Conservation (phyloP, 192 early-diverging fungal genomes). For the Coemansia sp. region DNA sequence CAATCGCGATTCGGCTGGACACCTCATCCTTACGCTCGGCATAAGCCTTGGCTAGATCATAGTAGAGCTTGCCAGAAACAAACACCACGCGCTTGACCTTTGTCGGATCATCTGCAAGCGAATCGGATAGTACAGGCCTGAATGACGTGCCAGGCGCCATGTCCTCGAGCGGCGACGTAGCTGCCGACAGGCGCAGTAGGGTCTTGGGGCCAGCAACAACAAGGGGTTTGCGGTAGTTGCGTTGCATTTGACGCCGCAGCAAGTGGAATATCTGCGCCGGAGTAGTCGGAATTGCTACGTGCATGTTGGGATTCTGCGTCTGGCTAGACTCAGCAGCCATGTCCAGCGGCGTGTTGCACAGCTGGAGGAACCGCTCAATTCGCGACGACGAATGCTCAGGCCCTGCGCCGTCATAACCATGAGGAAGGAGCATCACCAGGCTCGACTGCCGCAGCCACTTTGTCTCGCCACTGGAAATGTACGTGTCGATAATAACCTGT, state of each 20-base stretch:
- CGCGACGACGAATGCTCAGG: slow-evolving; percentile 92
- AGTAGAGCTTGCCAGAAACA: slow-evolving; percentile 91
- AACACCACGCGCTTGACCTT: slow-evolving; percentile 70
- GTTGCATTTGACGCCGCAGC: slow-evolving; percentile 88
- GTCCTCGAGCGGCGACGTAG: slow-evolving; percentile 74
- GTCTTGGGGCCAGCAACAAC: slow-evolving; percentile 81
- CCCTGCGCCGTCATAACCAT: slow-evolving; percentile 95
- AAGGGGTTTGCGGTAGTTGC: slow-evolving; percentile 93
- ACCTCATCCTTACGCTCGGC: slow-evolving; percentile 50
- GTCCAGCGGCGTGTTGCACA: slow-evolving; percentile 81
- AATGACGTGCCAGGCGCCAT: slow-evolving; percentile 88
- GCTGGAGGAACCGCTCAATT: slow-evolving; percentile 95
- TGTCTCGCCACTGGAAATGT: slow-evolving; percentile 81
- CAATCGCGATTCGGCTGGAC: slow-evolving; percentile 71
- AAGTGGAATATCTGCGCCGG: slow-evolving; percentile 97
- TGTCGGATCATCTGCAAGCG: slow-evolving; percentile 43
- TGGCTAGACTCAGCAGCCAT: slow-evolving; percentile 48
- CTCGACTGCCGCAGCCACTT: slow-evolving; percentile 96
- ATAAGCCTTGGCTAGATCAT: slow-evolving; percentile 86
- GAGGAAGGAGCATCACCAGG: slow-evolving; percentile 90
- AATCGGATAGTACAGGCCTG: slow-evolving; percentile 76
- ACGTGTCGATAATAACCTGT: slow-evolving; percentile 95
- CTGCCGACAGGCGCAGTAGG: slow-evolving; percentile 65
- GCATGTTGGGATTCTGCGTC: slow-evolving; percentile 87
- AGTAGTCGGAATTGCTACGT: slow-evolving; percentile 89